A percentile compares a stretch with the other conserved stretches of the same genome.
Conservation (phyloP, 495 filamentous ascomycete species). For the Daldinia concentrica region DNA sequence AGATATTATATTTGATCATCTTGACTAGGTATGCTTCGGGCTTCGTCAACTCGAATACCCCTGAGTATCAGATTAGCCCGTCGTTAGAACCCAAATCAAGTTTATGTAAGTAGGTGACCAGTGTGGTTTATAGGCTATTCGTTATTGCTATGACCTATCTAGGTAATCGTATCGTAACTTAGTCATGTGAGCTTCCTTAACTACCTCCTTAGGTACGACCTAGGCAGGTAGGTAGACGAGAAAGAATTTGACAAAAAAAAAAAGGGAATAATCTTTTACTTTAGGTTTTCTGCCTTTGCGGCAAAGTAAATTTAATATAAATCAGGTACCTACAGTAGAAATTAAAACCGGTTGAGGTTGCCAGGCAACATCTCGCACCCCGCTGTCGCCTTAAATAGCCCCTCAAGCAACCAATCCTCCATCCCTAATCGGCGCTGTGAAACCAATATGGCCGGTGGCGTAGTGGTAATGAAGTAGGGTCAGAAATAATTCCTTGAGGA, state of each 20-base stretch:
- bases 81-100: background rate
- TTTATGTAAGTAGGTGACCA: background rate
- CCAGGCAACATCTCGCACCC: background rate
- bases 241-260: background rate
- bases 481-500: background rate
- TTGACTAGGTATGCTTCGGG: no score
- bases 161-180: background rate
- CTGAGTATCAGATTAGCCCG: background rate
- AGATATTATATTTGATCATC: no score
- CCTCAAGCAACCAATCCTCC: background rate
- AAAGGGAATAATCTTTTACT: background rate
- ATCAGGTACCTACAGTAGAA: no score
- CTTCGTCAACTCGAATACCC: no score
- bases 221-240: background rate
- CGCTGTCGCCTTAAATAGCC: background rate
- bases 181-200: background rate
- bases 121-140: background rate
- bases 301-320: no score
- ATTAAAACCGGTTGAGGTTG: background rate
- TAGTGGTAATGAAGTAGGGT: background rate
- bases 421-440: background rate
- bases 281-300: background rate
- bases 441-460: background rate
- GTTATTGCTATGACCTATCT: background rate
- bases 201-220: background rate